These are phyloP conservation scores for Phytophthora foliorum DNA, from an alignment of 352 stramenopile species.

Conservation along the genomic window DNA sequence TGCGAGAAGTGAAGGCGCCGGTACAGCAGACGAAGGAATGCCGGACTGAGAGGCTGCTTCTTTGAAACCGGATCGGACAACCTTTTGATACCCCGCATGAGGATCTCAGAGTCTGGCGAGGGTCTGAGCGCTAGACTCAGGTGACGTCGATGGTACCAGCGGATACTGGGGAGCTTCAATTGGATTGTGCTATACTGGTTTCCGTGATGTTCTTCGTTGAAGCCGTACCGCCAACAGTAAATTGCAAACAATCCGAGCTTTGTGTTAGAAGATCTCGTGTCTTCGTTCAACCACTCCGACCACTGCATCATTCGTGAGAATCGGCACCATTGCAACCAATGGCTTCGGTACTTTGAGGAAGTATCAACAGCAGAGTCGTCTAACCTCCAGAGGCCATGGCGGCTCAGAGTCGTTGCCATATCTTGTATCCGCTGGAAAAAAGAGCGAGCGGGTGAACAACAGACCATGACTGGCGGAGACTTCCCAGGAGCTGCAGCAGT, in stretches of 20 bases:
- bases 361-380: slow-evolving; percentile 5
- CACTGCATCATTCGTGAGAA: slow-evolving; percentile 15
- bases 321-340: slow-evolving; percentile 21
- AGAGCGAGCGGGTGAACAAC: not conserved
- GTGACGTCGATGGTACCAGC: slow-evolving; percentile 11
- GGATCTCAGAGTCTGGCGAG: slow-evolving; percentile 2
- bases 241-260: slow-evolving; percentile 14
- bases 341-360: slow-evolving; percentile 7
- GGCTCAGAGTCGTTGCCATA: not conserved
- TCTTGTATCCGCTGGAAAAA: slow-evolving; percentile 9
- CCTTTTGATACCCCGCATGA: not conserved
- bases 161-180: slow-evolving; percentile 1
- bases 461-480: not conserved
- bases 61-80: not conserved
- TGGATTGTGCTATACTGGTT: slow-evolving; percentile 18
- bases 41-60: slow-evolving; percentile 14
- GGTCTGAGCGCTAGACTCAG: not conserved
- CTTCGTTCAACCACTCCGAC: not conserved
- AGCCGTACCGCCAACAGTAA: slow-evolving; percentile 16
- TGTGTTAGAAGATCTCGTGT: not conserved
- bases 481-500: not conserved
- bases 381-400: not conserved
- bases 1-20: not conserved
- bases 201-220: not conserved
- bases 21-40: slow-evolving; percentile 15